Evolutionary conservation across 2,329 filamentous ascomycete species (phyloP).

Genomic region (Aspergillus udagawae): DNA sequence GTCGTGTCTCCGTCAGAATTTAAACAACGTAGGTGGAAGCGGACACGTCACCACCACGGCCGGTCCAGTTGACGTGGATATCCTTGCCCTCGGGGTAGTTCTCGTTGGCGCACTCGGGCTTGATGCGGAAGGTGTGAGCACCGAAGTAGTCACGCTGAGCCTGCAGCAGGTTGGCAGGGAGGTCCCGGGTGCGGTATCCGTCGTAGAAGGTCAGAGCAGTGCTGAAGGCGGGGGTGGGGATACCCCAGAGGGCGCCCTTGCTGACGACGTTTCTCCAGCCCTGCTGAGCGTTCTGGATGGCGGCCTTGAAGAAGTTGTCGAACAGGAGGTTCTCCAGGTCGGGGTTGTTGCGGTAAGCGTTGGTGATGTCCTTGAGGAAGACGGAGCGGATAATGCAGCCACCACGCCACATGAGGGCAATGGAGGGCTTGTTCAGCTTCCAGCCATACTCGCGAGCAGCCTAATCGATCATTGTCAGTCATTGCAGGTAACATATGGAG

Average conservation of each 20-base stretch:
- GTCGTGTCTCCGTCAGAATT: conserved; percentile 24
- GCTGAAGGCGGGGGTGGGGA: conserved; percentile 93
- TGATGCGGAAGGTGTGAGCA: conserved; percentile 84
- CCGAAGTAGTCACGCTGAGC: conserved; percentile 99
- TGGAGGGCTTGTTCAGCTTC: conserved; percentile 99
- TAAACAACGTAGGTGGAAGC: conserved; percentile 98
- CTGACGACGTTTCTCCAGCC: conserved; percentile 89
- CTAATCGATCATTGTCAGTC: conserved; percentile 42
- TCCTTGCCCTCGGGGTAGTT: conserved; percentile 83
- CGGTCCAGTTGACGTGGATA: conserved; percentile 99
- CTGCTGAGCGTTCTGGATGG: conserved; percentile 91
- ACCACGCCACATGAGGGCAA: conserved; percentile 99
- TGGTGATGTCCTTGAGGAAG: conserved; percentile 99
- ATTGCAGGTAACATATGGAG: conserved; percentile 1
- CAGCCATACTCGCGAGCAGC: conserved; percentile 93
- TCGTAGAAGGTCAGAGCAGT: conserved; percentile 98
- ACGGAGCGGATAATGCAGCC: conserved; percentile 99
- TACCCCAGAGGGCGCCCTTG: conserved; percentile 89
- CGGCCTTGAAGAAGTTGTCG: conserved; percentile 99
- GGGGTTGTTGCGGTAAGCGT: conserved; percentile 88
- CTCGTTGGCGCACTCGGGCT: conserved; percentile 70
- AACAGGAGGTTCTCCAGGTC: conserved; percentile 98
- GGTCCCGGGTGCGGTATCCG: conserved; percentile 93
- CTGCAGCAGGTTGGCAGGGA: conserved; percentile 97
- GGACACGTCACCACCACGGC: conserved; percentile 92